Evolutionary conservation across 2,329 filamentous ascomycete species (phyloP).

Genomic region (Dactylonectria estremocensis): DNA sequence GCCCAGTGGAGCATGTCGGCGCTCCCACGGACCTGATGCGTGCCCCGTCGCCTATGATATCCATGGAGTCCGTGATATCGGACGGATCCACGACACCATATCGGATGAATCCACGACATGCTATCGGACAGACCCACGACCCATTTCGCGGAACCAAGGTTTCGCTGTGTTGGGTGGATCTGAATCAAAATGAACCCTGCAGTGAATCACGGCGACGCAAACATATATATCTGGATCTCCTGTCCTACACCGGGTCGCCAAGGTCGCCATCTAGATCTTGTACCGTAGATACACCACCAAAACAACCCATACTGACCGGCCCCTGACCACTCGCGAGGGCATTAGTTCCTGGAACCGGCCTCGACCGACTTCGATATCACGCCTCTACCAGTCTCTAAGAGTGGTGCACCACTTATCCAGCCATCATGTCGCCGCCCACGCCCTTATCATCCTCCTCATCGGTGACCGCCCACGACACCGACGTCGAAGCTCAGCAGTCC

Average conservation of each 20-base stretch:
- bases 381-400: neutral
- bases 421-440: constrained; percentile 39
- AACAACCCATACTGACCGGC: constrained; percentile 4
- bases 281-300: neutral
- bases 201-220: neutral
- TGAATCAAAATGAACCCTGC: constrained; percentile 24
- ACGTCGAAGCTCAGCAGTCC: constrained; percentile 60
- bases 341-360: constrained; percentile 6
- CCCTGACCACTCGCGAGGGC: constrained; percentile 8
- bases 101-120: too few species aligned
- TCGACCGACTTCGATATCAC: constrained; percentile 9
- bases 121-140: constrained; percentile 23
- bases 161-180: constrained; percentile 24
- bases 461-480: constrained; percentile 46
- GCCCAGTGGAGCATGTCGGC: constrained; percentile 13
- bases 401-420: constrained; percentile 17
- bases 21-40: constrained; percentile 27
- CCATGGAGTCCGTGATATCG: constrained; percentile 6
- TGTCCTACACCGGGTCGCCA: neutral
- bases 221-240: constrained; percentile 33
- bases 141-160: constrained; percentile 7
- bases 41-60: neutral
- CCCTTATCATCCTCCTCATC: constrained; percentile 42
- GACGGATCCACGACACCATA: neutral
- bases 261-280: neutral